phyloP scores from a whole-genome alignment of 2,329 filamentous ascomycete species.

The Cladosporium colombiae region DNA sequence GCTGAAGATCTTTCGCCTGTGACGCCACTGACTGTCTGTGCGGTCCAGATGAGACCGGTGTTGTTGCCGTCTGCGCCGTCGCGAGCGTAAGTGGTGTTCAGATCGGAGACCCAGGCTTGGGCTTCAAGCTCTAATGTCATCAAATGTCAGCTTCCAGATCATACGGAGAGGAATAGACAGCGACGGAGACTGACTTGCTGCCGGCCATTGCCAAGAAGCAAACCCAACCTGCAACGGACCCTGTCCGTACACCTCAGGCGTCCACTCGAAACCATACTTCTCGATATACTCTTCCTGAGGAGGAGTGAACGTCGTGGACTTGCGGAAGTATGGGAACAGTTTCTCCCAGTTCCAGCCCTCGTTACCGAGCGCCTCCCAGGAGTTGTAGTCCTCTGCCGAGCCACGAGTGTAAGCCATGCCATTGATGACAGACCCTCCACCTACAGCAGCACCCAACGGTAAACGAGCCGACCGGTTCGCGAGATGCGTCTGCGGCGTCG shows the following conservation, averaged over 20 bases:
- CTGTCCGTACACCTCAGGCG: slow-evolving; percentile 6
- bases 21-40: slow-evolving; percentile 6
- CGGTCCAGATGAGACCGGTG: slow-evolving; percentile 10
- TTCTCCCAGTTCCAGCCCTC: slow-evolving; percentile 44
- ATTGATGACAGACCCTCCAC: slow-evolving; percentile 10
- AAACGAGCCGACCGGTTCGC: slow-evolving; percentile 4
- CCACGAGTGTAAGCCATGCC: slow-evolving; percentile 18
- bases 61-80: slow-evolving; percentile 10
- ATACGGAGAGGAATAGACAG: too few relatives aligned
- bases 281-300: slow-evolving; percentile 6
- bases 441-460: slow-evolving; percentile 8
- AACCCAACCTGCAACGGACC: slow-evolving; percentile 14
- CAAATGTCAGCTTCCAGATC: background rate
- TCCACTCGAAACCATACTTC: slow-evolving; percentile 14
- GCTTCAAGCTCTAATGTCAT: background rate
- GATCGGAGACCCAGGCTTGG: background rate
- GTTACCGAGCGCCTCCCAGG: slow-evolving; percentile 38
- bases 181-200: background rate
- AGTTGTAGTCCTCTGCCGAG: slow-evolving; percentile 1
- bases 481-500: slow-evolving; percentile 8
- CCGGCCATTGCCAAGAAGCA: slow-evolving; percentile 16
- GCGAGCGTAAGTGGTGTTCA: background rate
- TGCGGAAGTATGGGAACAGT: slow-evolving; percentile 39
- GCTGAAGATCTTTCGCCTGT: slow-evolving; percentile 41
- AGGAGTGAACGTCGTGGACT: slow-evolving; percentile 28